Conservation (phyloP, 495 filamentous ascomycete genomes). For the Neurospora discreta region DNA sequence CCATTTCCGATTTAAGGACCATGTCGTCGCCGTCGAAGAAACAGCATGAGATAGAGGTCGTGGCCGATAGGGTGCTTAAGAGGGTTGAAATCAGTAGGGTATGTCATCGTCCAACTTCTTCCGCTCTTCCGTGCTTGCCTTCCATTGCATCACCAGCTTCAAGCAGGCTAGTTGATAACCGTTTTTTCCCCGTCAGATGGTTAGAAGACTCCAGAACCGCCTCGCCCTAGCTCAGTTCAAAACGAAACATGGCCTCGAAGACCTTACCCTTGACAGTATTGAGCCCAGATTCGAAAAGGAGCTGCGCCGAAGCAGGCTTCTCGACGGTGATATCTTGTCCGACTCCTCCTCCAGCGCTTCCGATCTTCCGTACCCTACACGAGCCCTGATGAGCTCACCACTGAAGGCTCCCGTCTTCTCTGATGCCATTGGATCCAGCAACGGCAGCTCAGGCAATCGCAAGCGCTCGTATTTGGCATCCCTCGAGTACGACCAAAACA, state of each 20-base stretch:
- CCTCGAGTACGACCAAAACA: slow-evolving; percentile 28
- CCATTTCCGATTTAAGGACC: slow-evolving; percentile 20
- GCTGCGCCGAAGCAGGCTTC: slow-evolving; percentile 51
- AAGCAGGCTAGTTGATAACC: slow-evolving; percentile 1
- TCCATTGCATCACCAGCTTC: not conserved
- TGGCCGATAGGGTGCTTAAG: slow-evolving; percentile 58
- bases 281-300: slow-evolving; percentile 65
- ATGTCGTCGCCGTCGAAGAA: slow-evolving; percentile 49
- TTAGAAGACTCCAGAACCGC: slow-evolving; percentile 78
- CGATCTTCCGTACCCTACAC: slow-evolving; percentile 40
- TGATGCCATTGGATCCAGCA: slow-evolving; percentile 50
- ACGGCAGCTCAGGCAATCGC: slow-evolving; percentile 39
- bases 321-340: slow-evolving; percentile 55
- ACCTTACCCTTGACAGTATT: slow-evolving; percentile 62
- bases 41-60: slow-evolving; percentile 44
- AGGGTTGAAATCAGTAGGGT: slow-evolving; percentile 81
- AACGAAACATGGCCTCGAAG: slow-evolving; percentile 80
- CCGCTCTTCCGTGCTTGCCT: not conserved
- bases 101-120: slow-evolving; percentile 8
- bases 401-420: slow-evolving; percentile 59
- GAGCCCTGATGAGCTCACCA: slow-evolving; percentile 50
- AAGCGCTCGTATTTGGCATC: slow-evolving; percentile 46
- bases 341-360: slow-evolving; percentile 72
- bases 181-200: slow-evolving; percentile 52
- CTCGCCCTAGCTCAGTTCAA: slow-evolving; percentile 94